phyloP scores from a whole-genome alignment of 768 basidiomycete genomes.

The Tubosaeta brunneosetosa region DNA sequence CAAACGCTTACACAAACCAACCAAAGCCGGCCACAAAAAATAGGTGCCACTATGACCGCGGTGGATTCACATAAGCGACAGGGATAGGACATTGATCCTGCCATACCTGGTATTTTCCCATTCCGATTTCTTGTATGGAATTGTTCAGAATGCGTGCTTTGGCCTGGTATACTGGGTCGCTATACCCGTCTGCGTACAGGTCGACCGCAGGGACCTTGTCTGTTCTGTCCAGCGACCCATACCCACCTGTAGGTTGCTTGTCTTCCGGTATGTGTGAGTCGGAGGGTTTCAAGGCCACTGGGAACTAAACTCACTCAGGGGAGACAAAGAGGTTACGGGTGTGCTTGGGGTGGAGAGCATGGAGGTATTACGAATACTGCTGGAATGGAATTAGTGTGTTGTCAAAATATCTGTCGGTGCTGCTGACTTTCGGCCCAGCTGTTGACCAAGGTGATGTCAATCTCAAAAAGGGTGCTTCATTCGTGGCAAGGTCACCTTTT shows the following conservation, averaged over 20 bases:
- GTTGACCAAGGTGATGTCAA: too few species aligned
- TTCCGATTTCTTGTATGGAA: conserved; percentile 50
- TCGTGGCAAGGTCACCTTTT: too few species aligned
- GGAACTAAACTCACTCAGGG: too few species aligned
- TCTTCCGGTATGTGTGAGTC: neutral
- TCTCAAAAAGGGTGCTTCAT: too few species aligned
- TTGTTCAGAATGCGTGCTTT: conserved; percentile 46
- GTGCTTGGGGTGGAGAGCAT: too few species aligned
- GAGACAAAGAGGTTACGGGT: too few species aligned
- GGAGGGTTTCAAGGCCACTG: neutral
- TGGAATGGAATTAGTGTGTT: too few species aligned
- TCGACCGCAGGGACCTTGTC: conserved; percentile 12
- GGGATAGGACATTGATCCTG: neutral
- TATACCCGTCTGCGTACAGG: conserved; percentile 33
- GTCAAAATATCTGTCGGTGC: too few species aligned
- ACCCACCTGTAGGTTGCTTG: neutral
- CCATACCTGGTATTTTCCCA: conserved; percentile 51
- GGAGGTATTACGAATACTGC: too few species aligned
- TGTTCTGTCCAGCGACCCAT: neutral
- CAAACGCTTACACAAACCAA: conserved; percentile 36
- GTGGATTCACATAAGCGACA: neutral
- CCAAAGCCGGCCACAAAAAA: conserved; percentile 39
- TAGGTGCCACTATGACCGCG: conserved; percentile 31
- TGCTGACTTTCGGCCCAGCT: too few species aligned
- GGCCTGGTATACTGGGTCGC: conserved; percentile 45